Evolutionary conservation across 1,284 basidiomycete species (phyloP), one percentile per base, ranked within the genome.

Genomic region (Malassezia japonica): DNA sequence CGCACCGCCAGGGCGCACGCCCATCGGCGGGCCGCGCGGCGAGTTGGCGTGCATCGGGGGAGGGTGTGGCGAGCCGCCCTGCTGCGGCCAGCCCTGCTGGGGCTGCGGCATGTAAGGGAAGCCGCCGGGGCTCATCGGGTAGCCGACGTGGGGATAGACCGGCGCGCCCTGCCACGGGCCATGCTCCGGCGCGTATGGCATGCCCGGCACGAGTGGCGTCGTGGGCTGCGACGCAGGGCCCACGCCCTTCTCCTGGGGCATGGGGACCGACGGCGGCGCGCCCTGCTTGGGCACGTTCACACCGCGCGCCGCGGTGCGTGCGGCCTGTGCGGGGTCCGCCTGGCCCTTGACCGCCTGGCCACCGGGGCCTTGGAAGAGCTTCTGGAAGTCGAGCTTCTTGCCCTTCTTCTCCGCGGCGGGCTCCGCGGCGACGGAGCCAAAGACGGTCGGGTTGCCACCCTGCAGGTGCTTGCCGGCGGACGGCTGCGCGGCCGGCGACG

Each of bases 401-500:
- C 66, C 60, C 51, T 62, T 64, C 55, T 67, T 70, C 50, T 64
- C 61, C 49, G 73, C 65, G 25, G 55, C 53, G 27, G 61, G 46
- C 28, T 62, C 64, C 21, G 72, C 65, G 25, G 68, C 56, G 12
- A 72, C 62, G 20, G 62, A 63, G 27, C 74, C 74, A 57, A 75
- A 75, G 5, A 64, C 64, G 50, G 73, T 62, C n/a, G 72, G 70
- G 41, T 63, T 62, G 35, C 65, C 59, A 48, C 65, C 64, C 51
- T 66, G 57, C 29, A 70, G 57, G 34, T 70, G 67, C 45, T 66
- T 60, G 31, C 66, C 66, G 1, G 66, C 55, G 37, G 59, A 58
- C 23, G 74, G 70, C 45, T 71, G 69, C 2, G 64, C 66, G 27
- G 74, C 74, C 6, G 74, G 74, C 7, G 74, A 74, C 3, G 74